These are phyloP conservation scores for Phlebopus sp. DNA, from an alignment of 1,284 basidiomycete genomes.

Conservation along the genomic window DNA sequence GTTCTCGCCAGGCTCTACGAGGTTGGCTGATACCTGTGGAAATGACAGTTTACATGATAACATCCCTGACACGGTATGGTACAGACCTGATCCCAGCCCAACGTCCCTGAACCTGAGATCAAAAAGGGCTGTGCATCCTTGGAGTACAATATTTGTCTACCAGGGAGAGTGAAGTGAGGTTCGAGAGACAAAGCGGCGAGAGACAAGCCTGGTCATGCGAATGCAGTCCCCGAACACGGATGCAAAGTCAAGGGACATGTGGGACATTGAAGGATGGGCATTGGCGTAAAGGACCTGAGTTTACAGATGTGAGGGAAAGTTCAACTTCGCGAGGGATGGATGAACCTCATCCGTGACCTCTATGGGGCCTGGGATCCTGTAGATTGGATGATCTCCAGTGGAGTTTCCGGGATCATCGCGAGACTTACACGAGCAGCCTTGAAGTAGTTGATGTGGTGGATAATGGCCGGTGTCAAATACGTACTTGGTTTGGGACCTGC, in stretches of 20 bases:
- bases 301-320: not conserved
- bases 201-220: constrained; percentile 71
- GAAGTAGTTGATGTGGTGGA: constrained; percentile 2
- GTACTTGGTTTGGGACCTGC: not conserved
- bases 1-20: constrained; percentile 79
- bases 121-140: constrained; percentile 82
- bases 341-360: constrained; percentile 77
- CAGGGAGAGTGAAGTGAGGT: constrained; percentile 1
- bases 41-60: not conserved
- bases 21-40: constrained; percentile 72
- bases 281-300: constrained; percentile 70
- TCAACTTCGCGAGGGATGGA: constrained; percentile 21
- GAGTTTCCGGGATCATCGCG: not conserved
- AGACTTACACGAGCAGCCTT: constrained; percentile 65
- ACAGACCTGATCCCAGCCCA: constrained; percentile 86
- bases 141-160: constrained; percentile 75
- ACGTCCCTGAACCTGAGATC: constrained; percentile 90
- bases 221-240: constrained; percentile 90
- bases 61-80: not conserved
- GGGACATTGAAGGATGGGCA: constrained; percentile 85
- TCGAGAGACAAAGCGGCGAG: not conserved
- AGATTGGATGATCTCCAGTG: not conserved
- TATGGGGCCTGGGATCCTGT: constrained; percentile 79
- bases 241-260: constrained; percentile 90
- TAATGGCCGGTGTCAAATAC: not conserved